Evolutionary conservation across 148 eudicot species (phyloP).

Genomic region (Gaultheria prostrata): DNA sequence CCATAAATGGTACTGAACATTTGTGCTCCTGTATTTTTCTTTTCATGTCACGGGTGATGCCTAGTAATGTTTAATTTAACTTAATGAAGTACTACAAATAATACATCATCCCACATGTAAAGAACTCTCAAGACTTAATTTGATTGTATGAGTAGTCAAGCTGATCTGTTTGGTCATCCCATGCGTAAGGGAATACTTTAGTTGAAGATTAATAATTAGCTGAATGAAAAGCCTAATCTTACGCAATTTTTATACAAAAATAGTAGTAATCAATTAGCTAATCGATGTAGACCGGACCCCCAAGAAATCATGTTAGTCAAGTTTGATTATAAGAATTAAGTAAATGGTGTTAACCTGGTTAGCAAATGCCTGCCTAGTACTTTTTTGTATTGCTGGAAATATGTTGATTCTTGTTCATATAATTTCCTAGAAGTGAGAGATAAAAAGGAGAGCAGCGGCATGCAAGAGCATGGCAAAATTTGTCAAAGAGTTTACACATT

Average conservation of each 20-base stretch:
- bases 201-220: neutral
- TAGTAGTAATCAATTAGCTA: neutral
- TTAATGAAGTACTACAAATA: neutral
- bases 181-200: neutral
- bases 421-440: no score
- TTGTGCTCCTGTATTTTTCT: neutral
- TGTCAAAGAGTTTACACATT: no score
- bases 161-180: neutral
- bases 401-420: no score
- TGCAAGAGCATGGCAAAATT: no score
- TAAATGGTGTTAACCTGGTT: no score
- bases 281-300: neutral
- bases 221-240: neutral
- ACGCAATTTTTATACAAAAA: neutral
- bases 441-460: no score
- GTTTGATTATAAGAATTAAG: no score
- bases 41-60: neutral
- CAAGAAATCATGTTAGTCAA: no score
- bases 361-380: no score
- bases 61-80: neutral
- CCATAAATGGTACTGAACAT: no score
- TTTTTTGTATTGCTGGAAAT: no score
- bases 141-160: neutral
- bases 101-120: neutral
- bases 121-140: neutral